Conservation (phyloP, 352 stramenopile genomes). For the Peronosclerospora sorghi region DNA sequence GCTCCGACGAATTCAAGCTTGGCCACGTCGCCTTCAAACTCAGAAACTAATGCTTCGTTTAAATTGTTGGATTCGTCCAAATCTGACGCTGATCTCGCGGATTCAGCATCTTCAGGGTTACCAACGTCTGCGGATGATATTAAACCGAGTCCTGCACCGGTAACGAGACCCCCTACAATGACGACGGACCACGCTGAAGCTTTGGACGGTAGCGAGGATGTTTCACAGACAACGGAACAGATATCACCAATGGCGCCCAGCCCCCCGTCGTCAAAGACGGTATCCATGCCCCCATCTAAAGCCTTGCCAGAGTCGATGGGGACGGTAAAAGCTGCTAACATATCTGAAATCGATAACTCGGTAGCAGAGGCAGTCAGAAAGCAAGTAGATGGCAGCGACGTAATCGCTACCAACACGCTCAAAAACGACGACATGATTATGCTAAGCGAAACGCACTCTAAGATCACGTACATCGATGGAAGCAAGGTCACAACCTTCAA, state of each 20-base stretch:
- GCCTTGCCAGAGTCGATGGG: slow-evolving; percentile 16
- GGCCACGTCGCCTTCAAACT: slow-evolving; percentile 6
- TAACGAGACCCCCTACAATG: slow-evolving; percentile 16
- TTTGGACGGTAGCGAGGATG: slow-evolving; percentile 4
- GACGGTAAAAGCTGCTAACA: slow-evolving; percentile 23
- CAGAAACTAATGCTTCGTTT: slow-evolving; percentile 5
- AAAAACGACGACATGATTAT: slow-evolving; percentile 17
- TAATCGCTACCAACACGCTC: slow-evolving; percentile 8
- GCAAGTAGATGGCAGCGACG: slow-evolving; percentile 12
- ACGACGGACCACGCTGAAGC: slow-evolving; percentile 3
- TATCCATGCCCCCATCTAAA: slow-evolving; percentile 12
- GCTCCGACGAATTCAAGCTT: slow-evolving; percentile 3
- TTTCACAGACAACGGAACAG: slow-evolving; percentile 12
- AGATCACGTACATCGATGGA: slow-evolving; percentile 26
- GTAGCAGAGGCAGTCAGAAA: slow-evolving; percentile 16
- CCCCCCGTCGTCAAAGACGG: slow-evolving; percentile 1
- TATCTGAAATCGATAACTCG: slow-evolving; percentile 17
- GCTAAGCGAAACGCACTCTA: slow-evolving; percentile 20
- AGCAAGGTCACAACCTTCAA: slow-evolving; percentile 25
- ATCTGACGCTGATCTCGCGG: neutral
- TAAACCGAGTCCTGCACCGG: slow-evolving; percentile 20
- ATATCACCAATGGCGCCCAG: slow-evolving; percentile 6
- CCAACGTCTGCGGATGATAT: slow-evolving; percentile 8
- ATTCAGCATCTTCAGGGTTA: slow-evolving; percentile 1
- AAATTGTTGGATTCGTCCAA: slow-evolving; percentile 7